phyloP scores from a whole-genome alignment of 352 stramenopile genomes.

The Phytophthora sojae region DNA sequence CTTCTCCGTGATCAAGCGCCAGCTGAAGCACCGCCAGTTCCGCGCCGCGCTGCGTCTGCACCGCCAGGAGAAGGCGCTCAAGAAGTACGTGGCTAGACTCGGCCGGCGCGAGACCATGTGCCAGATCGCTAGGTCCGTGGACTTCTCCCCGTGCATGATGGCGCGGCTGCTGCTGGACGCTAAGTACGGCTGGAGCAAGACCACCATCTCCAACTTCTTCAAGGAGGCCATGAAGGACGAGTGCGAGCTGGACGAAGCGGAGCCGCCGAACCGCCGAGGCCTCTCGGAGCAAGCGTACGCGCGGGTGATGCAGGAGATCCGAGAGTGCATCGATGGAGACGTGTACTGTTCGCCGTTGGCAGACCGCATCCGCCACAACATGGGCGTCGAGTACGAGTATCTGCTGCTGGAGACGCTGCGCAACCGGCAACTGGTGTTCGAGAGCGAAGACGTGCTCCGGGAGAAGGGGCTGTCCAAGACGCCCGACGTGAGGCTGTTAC shows the following conservation, averaged over 20 bases:
- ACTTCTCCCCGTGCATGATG: conserved; percentile 79
- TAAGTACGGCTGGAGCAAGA: conserved; percentile 69
- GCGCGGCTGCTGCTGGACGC: conserved; percentile 64
- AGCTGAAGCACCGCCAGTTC: conserved; percentile 56
- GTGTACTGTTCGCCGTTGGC: conserved; percentile 79
- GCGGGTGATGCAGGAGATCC: conserved; percentile 49
- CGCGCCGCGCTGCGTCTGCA: conserved; percentile 56
- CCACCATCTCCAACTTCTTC: conserved; percentile 72
- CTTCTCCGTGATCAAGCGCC: conserved; percentile 68
- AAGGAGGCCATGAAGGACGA: conserved; percentile 54
- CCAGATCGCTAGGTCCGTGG: conserved; percentile 50
- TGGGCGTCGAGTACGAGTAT: conserved; percentile 90
- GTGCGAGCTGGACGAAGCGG: conserved; percentile 6
- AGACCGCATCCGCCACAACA: conserved; percentile 78
- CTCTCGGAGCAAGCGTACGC: conserved; percentile 36
- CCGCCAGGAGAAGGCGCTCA: conserved; percentile 66
- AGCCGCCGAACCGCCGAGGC: conserved; percentile 25
- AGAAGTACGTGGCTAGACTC: conserved; percentile 57
- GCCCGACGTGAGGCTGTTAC: conserved; percentile 79
- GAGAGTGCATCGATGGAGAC: conserved; percentile 75
- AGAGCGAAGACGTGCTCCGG: conserved; percentile 83
- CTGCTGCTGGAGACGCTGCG: conserved; percentile 78
- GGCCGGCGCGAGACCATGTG: conserved; percentile 43
- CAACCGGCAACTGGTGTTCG: conserved; percentile 77
- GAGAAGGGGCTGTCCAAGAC: conserved; percentile 89